Percentiles rank a stretch among this genome's conserved stretches.
Evolutionary conservation across 345 rosid genomes (phyloP).

Genomic region (Lepidium africanum): DNA sequence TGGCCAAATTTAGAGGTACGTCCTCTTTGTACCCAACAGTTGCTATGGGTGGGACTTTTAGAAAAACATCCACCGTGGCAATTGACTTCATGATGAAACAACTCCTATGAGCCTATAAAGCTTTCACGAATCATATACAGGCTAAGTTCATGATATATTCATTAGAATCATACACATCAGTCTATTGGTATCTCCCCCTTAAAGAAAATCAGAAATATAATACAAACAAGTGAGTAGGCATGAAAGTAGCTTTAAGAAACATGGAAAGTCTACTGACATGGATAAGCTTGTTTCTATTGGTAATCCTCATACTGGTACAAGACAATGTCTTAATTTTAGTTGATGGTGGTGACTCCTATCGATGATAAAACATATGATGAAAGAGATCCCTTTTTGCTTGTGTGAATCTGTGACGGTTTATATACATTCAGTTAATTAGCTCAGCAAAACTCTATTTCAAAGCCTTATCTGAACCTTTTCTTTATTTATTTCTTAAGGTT

Average conservation of each 20-base stretch:
- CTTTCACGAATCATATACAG: not conserved
- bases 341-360: not conserved
- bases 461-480: not conserved
- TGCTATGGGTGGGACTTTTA: not conserved
- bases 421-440: not conserved
- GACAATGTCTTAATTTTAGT: not conserved
- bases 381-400: not conserved
- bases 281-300: not conserved
- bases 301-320: not conserved
- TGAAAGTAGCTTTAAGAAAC: not conserved
- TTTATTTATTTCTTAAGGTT: conserved; percentile 38
- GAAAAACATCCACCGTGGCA: not conserved
- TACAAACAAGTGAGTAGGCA: not conserved
- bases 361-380: not conserved
- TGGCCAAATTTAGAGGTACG: conserved; percentile 96
- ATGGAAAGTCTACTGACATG: not conserved
- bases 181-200: not conserved
- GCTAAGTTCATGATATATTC: not conserved
- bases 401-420: not conserved
- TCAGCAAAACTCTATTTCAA: not conserved
- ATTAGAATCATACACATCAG: not conserved
- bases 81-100: not conserved
- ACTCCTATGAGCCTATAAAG: not conserved
- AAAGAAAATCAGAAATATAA: not conserved
- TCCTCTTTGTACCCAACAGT: not conserved